These are phyloP conservation scores for Cytospora piceae DNA, from an alignment of 2,329 filamentous ascomycete species.

Conservation along the genomic window DNA sequence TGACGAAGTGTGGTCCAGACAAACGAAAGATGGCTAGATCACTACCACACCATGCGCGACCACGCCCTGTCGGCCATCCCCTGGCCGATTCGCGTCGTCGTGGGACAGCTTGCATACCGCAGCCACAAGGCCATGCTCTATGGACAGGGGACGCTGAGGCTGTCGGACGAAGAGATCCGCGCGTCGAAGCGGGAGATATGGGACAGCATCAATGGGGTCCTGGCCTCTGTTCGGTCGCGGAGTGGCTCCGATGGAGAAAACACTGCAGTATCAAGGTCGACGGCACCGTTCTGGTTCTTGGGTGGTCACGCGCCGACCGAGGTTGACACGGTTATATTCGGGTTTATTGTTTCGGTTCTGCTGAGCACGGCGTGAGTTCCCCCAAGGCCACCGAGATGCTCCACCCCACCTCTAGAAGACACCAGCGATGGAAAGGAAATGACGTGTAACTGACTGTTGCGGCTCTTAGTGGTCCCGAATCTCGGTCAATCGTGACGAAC, in stretches of 20 bases:
- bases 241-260: neutral
- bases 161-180: constrained; percentile 53
- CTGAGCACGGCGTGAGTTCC: constrained; percentile 59
- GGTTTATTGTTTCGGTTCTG: constrained; percentile 58
- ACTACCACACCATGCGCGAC: constrained; percentile 62
- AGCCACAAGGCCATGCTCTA: constrained; percentile 49
- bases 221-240: constrained; percentile 35
- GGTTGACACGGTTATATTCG: constrained; percentile 60
- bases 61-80: constrained; percentile 53
- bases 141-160: constrained; percentile 60
- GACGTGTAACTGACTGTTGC: constrained; percentile 20
- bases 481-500: constrained; percentile 47
- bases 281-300: constrained; percentile 59
- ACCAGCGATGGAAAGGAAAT: too few species aligned
- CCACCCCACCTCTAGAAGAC: neutral
- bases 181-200: constrained; percentile 55
- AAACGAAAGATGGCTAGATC: constrained; percentile 61
- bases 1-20: constrained; percentile 35
- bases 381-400: too few species aligned
- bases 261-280: constrained; percentile 9
- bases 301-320: constrained; percentile 59
- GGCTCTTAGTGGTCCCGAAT: constrained; percentile 49
- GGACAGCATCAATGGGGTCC: constrained; percentile 51
- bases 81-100: constrained; percentile 53
- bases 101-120: constrained; percentile 56